Conservation (phyloP, 768 basidiomycete species). For the Mycena belliarum region DNA sequence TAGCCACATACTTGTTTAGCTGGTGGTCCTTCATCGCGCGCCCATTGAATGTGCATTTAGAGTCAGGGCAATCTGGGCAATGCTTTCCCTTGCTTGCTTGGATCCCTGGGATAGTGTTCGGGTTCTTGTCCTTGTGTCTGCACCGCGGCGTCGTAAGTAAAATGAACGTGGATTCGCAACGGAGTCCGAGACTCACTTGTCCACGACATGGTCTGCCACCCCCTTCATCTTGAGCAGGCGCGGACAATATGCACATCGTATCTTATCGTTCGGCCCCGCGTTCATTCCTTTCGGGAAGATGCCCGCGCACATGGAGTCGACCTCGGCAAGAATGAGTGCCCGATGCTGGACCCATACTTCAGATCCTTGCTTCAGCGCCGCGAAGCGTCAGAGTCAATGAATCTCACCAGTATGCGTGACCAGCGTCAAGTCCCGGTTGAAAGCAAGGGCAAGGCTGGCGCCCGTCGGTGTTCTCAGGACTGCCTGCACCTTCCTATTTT, state of each 20-base stretch:
- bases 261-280: not conserved
- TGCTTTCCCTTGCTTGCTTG: not conserved
- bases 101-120: not conserved
- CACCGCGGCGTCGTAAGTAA: not conserved
- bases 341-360: conserved; percentile 7
- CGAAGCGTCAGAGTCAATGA: not conserved
- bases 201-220: conserved; percentile 1
- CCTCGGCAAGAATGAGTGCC: not conserved
- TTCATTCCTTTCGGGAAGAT: not conserved
- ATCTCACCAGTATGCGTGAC: too few relatives aligned
- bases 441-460: too few relatives aligned
- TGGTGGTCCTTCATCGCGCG: conserved; percentile 4
- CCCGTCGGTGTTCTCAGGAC: too few relatives aligned
- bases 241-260: not conserved
- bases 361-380: not conserved
- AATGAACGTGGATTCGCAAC: not conserved
- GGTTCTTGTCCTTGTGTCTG: conserved; percentile 1
- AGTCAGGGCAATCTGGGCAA: conserved; percentile 1
- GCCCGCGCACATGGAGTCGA: not conserved
- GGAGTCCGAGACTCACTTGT: not conserved
- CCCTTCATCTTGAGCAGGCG: not conserved
- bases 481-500: not conserved
- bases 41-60: not conserved
- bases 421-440: too few relatives aligned
- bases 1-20: not conserved